Percentiles rank a stretch among this genome's conserved stretches.
phyloP scores from a whole-genome alignment of 164 flowering plant species.

The Amborella trichopoda region DNA sequence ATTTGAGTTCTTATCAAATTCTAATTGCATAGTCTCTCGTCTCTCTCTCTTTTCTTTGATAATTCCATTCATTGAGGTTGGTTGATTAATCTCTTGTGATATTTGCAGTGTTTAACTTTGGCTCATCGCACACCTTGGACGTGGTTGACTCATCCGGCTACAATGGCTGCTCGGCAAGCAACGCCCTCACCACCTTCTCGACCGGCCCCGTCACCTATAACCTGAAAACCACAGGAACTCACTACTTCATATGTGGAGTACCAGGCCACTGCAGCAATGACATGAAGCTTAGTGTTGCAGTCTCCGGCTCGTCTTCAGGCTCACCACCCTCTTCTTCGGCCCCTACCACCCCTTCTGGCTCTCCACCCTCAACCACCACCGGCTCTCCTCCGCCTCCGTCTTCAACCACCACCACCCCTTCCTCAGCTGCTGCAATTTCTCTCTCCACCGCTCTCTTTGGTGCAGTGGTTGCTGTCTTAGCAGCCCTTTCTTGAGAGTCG shows the following conservation, averaged over 20 bases:
- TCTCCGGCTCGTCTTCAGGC: not conserved
- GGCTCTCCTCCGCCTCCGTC: too few relatives aligned
- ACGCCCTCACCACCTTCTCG: not conserved
- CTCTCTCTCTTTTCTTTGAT: not conserved
- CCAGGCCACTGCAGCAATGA: constrained; percentile 6
- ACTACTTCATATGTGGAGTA: constrained; percentile 9
- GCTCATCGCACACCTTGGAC: constrained; percentile 7
- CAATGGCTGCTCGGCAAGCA: constrained; percentile 1
- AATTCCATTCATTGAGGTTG: not conserved
- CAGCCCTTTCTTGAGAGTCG: not conserved
- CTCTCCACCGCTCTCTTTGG: too few relatives aligned
- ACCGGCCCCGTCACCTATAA: constrained; percentile 2
- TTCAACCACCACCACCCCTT: too few relatives aligned
- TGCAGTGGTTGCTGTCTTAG: too few relatives aligned
- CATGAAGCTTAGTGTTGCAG: constrained; percentile 7
- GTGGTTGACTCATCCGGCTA: constrained; percentile 6
- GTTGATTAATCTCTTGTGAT: not conserved
- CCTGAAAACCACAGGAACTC: constrained; percentile 4
- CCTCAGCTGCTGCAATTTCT: too few relatives aligned
- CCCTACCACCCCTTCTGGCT: not conserved
- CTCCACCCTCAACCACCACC: not conserved
- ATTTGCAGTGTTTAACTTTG: constrained; percentile 8
- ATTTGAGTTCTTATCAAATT: too few relatives aligned
- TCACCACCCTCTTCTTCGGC: not conserved
- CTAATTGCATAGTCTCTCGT: too few relatives aligned